Conservation (phyloP, 768 basidiomycete genomes). For the Suillus paluster region DNA sequence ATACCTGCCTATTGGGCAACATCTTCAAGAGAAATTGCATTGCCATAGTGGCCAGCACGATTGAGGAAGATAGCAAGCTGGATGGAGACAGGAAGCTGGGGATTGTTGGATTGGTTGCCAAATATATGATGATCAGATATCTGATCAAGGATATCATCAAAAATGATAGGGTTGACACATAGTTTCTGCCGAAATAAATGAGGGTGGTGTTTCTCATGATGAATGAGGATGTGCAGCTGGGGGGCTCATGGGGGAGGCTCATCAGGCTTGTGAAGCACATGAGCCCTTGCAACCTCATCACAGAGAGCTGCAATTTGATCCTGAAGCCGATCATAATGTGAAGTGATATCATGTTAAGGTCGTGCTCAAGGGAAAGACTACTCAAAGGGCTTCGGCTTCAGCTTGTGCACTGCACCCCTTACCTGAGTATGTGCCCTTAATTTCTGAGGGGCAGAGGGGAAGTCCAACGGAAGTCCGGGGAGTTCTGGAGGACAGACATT, state of each 20-base stretch:
- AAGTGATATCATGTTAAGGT: too few relatives aligned
- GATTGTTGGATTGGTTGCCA: constrained; percentile 10
- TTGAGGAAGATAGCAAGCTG: too few relatives aligned
- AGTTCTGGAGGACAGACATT: too few relatives aligned
- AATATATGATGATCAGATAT: constrained; percentile 20
- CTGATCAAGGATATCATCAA: constrained; percentile 22
- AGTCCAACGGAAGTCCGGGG: too few relatives aligned
- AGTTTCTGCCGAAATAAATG: background rate
- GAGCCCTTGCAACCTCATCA: background rate
- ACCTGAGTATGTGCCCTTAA: too few relatives aligned
- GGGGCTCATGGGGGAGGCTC: too few relatives aligned
- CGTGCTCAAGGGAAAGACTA: too few relatives aligned
- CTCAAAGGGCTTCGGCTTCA: too few relatives aligned
- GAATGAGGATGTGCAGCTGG: background rate
- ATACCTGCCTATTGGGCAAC: constrained; percentile 21
- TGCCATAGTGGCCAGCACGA: too few relatives aligned
- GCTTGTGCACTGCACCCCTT: too few relatives aligned
- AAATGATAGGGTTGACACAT: constrained; percentile 12
- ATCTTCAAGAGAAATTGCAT: constrained; percentile 12
- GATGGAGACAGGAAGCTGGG: background rate
- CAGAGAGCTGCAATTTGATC: background rate
- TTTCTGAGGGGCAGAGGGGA: too few relatives aligned
- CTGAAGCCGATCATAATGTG: background rate
- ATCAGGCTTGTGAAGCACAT: background rate
- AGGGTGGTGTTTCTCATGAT: background rate